Percentiles rank a stretch among this genome's conserved stretches.
These are phyloP conservation scores for Cryptosporidium parvum DNA, from an alignment of 169 alveolate genomes.

Conservation along the genomic window DNA sequence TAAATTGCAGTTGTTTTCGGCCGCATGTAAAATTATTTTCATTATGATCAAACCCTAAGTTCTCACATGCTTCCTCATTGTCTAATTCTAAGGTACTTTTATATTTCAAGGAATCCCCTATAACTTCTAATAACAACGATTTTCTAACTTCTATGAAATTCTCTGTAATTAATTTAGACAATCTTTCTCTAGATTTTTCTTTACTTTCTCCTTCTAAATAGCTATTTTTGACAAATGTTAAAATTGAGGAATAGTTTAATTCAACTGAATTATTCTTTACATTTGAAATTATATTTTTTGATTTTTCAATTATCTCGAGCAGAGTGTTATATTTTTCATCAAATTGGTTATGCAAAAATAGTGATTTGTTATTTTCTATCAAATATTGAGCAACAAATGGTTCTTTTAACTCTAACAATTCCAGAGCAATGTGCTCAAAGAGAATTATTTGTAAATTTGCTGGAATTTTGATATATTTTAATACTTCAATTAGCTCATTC, in stretches of 20 bases:
- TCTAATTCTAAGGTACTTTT: not conserved
- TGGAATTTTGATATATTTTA: conserved; percentile 36
- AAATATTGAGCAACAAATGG: conserved; percentile 54
- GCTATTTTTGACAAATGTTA: conserved; percentile 17
- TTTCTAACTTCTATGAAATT: not conserved
- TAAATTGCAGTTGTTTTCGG: not conserved
- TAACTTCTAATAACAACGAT: conserved; percentile 31
- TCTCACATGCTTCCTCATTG: not conserved
- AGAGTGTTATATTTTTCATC: conserved; percentile 11
- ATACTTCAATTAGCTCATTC: conserved; percentile 19
- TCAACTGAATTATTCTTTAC: not conserved
- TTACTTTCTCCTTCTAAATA: conserved; percentile 36
- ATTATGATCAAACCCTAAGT: not conserved
- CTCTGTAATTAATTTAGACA: conserved; percentile 13
- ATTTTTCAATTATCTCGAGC: conserved; percentile 22
- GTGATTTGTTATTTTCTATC: conserved; percentile 12
- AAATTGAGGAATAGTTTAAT: conserved; percentile 9
- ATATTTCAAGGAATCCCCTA: conserved; percentile 20
- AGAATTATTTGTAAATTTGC: conserved; percentile 1
- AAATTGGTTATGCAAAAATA: not conserved
- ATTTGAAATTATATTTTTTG: conserved; percentile 1
- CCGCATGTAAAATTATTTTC: not conserved
- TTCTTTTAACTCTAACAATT: conserved; percentile 42
- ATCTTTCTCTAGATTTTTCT: conserved; percentile 25
- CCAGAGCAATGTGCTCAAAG: conserved; percentile 56